Evolutionary conservation across 345 rosid genomes (phyloP).

Genomic region (thale cress (Arabidopsis thaliana)): DNA sequence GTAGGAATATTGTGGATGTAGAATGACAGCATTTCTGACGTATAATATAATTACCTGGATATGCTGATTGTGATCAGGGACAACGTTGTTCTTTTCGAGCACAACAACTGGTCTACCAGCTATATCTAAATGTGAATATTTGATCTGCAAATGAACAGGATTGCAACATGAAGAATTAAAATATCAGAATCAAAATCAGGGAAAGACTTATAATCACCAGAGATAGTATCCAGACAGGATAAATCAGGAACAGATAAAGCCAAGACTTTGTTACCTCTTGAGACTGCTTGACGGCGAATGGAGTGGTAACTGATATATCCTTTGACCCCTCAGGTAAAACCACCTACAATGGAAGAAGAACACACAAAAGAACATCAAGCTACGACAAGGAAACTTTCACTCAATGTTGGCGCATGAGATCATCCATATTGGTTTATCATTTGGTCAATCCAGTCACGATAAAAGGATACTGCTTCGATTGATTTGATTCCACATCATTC

Average conservation of each 20-base stretch:
- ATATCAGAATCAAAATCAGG: neutral
- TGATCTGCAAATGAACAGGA: conserved; percentile 54
- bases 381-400: neutral
- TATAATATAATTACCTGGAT: conserved; percentile 66
- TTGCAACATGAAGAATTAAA: conserved; percentile 13
- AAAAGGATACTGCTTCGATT: neutral
- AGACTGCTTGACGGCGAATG: conserved; percentile 72
- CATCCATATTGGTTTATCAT: neutral
- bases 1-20: neutral
- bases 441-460: neutral
- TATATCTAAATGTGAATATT: conserved; percentile 88
- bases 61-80: conserved; percentile 88
- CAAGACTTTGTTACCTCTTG: conserved; percentile 67
- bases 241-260: neutral
- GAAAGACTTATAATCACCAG: conserved; percentile 14
- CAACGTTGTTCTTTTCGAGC: conserved; percentile 76
- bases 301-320: conserved; percentile 69
- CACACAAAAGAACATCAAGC: conserved; percentile 15
- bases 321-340: conserved; percentile 91
- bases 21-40: neutral
- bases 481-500: conserved; percentile 8
- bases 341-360: conserved; percentile 56
- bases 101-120: conserved; percentile 87
- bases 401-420: neutral
- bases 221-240: neutral